Conservation (phyloP, 2,329 filamentous ascomycete species). For the Paraphaeosphaeria sporulosa region DNA sequence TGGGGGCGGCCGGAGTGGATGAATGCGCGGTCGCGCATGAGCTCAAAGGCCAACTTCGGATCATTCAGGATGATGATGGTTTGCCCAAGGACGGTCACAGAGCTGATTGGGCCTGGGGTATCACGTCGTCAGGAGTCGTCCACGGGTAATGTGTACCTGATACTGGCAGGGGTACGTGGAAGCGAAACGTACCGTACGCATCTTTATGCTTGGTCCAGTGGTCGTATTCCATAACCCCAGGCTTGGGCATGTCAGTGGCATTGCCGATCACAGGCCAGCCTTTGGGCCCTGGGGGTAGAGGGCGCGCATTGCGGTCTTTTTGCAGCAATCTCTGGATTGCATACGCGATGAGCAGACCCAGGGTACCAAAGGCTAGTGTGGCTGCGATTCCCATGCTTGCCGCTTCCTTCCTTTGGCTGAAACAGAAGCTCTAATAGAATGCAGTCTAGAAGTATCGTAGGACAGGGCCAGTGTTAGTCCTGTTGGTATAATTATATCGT, state of each 20-base stretch:
- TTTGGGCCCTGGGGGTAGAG: conserved; percentile 62
- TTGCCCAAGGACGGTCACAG: conserved; percentile 37
- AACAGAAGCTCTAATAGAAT: background rate
- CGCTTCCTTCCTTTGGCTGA: background rate
- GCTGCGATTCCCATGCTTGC: background rate
- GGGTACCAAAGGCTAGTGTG: background rate
- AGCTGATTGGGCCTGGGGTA: conserved; percentile 37
- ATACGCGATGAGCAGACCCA: background rate
- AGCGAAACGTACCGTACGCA: background rate
- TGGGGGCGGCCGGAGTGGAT: conserved; percentile 33
- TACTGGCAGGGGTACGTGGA: background rate
- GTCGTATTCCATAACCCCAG: conserved; percentile 48
- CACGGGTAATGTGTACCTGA: background rate
- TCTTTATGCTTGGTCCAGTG: conserved; percentile 56
- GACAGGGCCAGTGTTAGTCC: too few species aligned
- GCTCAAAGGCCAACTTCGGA: conserved; percentile 33
- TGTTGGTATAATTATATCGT: too few species aligned
- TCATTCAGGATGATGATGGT: conserved; percentile 42
- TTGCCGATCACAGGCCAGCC: conserved; percentile 60
- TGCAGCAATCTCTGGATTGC: background rate
- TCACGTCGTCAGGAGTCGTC: background rate
- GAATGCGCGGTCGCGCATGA: conserved; percentile 31
- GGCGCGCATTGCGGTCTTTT: conserved; percentile 10
- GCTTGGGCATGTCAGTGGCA: conserved; percentile 56
- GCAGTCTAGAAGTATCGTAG: background rate